These are phyloP conservation scores for Xylariaceae sp. DNA, from an alignment of 2,329 filamentous ascomycete genomes.

Conservation along the genomic window DNA sequence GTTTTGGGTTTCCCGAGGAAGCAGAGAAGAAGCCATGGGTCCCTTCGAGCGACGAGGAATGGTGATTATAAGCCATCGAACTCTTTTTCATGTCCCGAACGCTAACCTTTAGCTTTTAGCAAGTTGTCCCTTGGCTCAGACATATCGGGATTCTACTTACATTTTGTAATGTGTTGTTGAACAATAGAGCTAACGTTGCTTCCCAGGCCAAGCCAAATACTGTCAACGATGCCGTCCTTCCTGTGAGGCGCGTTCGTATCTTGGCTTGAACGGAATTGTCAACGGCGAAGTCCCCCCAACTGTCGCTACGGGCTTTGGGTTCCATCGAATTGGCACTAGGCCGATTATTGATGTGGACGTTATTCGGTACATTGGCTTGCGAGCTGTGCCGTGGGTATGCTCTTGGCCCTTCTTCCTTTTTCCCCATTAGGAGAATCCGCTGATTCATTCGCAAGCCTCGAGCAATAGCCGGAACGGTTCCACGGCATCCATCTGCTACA, in stretches of 20 bases:
- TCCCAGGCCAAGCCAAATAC: slow-evolving; percentile 42
- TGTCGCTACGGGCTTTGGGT: slow-evolving; percentile 52
- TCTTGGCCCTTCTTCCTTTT: neutral
- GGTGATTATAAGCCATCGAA: slow-evolving; percentile 32
- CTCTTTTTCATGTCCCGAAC: no score
- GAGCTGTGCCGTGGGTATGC: slow-evolving; percentile 37
- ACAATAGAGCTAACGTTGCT: no score
- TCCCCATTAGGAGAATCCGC: neutral
- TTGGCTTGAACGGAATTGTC: slow-evolving; percentile 50
- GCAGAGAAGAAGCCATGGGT: slow-evolving; percentile 38
- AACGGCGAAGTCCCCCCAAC: slow-evolving; percentile 49
- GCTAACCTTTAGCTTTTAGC: no score
- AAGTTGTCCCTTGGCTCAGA: no score
- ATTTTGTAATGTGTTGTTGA: no score
- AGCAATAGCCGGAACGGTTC: no score
- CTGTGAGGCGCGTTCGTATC: slow-evolving; percentile 42
- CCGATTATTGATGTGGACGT: slow-evolving; percentile 42
- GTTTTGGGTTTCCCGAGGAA: slow-evolving; percentile 15
- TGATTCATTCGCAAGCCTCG: neutral
- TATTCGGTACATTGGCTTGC: slow-evolving; percentile 41
- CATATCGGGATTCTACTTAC: no score
- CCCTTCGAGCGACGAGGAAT: slow-evolving; percentile 30
- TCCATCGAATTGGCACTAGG: slow-evolving; percentile 42
- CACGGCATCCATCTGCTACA: no score
- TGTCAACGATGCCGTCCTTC: slow-evolving; percentile 50